phyloP scores from a whole-genome alignment of 805 yeast species.

The Candida nemodendra region DNA sequence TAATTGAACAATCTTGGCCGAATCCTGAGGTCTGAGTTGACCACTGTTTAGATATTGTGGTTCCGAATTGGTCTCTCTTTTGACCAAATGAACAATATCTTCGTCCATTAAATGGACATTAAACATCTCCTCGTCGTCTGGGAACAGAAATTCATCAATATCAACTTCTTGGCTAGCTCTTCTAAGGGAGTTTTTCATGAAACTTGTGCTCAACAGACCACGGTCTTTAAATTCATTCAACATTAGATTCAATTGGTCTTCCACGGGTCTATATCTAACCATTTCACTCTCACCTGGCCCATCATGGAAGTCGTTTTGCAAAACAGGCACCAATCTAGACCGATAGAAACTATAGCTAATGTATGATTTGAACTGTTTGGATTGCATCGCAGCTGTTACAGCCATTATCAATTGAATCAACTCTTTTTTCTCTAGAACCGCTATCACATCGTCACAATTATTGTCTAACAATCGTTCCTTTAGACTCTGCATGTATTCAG shows the following conservation, averaged over 20 bases:
- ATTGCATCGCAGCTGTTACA: conserved; percentile 17
- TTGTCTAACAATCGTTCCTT: conserved; percentile 10
- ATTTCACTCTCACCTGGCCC: conserved; percentile 10
- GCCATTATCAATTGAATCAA: conserved; percentile 23
- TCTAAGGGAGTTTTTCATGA: conserved; percentile 6
- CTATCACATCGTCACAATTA: conserved; percentile 2
- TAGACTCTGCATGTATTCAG: conserved; percentile 16
- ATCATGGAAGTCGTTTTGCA: conserved; percentile 2
- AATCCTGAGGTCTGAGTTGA: conserved; percentile 6
- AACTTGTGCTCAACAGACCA: conserved; percentile 12
- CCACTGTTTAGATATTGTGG: conserved; percentile 1
- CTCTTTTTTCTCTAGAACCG: conserved; percentile 21
- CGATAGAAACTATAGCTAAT: conserved; percentile 22
- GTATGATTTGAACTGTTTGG: conserved; percentile 12
- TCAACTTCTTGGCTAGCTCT: conserved; percentile 11
- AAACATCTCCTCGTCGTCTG: conserved; percentile 34
- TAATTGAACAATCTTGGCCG: conserved; percentile 8
- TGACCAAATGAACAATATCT: conserved; percentile 33
- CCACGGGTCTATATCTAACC: conserved; percentile 20
- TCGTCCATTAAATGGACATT: conserved; percentile 33
- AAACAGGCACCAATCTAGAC: conserved; percentile 19
- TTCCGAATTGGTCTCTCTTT: conserved; percentile 15
- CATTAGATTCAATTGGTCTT: conserved; percentile 23
- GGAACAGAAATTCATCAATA: conserved; percentile 35
- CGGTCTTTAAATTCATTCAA: conserved; percentile 21